phyloP scores from a whole-genome alignment of 176 grass and related monocot genomes.

The Alopecurus myosuroides region DNA sequence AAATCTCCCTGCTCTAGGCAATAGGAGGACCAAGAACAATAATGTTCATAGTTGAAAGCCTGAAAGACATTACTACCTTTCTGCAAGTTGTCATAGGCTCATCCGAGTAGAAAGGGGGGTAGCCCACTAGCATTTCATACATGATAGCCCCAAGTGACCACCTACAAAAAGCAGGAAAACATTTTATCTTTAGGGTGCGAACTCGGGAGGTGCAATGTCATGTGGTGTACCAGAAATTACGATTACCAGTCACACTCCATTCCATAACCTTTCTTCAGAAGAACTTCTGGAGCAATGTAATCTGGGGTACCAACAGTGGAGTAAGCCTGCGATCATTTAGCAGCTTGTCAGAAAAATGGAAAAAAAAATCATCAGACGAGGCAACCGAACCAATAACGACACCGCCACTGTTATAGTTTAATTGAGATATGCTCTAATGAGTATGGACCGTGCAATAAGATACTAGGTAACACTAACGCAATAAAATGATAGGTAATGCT shows the following conservation, averaged over 20 bases:
- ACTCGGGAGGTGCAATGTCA: slow-evolving; percentile 12
- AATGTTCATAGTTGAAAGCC: not conserved
- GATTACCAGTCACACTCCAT: slow-evolving; percentile 98
- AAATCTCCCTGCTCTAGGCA: not conserved
- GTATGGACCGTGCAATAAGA: not conserved
- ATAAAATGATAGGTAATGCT: slow-evolving; percentile 29
- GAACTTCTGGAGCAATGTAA: slow-evolving; percentile 98
- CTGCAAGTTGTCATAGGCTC: slow-evolving; percentile 98
- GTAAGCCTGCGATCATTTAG: slow-evolving; percentile 67
- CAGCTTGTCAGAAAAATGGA: not conserved
- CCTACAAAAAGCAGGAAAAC: slow-evolving; percentile 45
- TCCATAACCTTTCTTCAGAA: slow-evolving; percentile 96
- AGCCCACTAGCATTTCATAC: slow-evolving; percentile 98
- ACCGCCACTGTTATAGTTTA: not conserved
- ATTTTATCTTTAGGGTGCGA: not conserved
- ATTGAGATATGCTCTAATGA: not conserved
- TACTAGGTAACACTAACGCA: slow-evolving; percentile 21
- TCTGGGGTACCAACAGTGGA: slow-evolving; percentile 98
- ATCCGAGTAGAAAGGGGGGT: slow-evolving; percentile 97
- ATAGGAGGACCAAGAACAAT: not conserved
- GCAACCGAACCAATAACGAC: not conserved
- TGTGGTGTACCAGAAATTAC: not conserved
- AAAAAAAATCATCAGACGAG: not conserved
- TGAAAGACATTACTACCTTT: slow-evolving; percentile 71
- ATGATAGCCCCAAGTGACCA: slow-evolving; percentile 99